These are phyloP conservation scores for Aureobasidium sp. DNA, from an alignment of 2,329 filamentous ascomycete genomes.

Conservation along the genomic window DNA sequence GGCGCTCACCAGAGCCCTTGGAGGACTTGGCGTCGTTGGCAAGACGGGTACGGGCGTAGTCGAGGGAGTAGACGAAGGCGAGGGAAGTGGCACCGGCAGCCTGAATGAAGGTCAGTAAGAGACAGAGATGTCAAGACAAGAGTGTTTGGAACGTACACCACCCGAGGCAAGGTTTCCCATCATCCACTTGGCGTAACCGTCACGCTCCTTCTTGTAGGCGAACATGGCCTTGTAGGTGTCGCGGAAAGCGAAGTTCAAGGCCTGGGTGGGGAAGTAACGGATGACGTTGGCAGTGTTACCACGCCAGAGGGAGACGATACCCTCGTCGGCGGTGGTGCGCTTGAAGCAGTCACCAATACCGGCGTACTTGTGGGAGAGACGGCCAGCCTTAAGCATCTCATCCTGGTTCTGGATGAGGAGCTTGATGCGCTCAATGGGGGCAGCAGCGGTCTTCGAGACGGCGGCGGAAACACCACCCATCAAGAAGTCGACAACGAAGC, in stretches of 20 bases:
- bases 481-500: constrained; percentile 97
- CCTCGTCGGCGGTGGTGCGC: constrained; percentile 83
- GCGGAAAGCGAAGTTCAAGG: constrained; percentile 99
- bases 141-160: constrained; percentile 64
- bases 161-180: constrained; percentile 98
- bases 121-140: neutral
- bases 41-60: constrained; percentile 99
- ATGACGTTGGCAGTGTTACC: constrained; percentile 99
- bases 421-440: constrained; percentile 99
- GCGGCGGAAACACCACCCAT: constrained; percentile 99
- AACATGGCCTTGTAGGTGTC: constrained; percentile 99
- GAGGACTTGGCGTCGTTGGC: constrained; percentile 99
- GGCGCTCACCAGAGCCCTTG: constrained; percentile 79
- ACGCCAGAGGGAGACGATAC: constrained; percentile 93
- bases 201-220: constrained; percentile 99
- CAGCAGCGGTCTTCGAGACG: constrained; percentile 99
- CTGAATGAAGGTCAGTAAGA: constrained; percentile 34
- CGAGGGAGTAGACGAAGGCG: constrained; percentile 99
- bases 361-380: constrained; percentile 94
- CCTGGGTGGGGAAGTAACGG: constrained; percentile 99
- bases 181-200: constrained; percentile 99
- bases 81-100: constrained; percentile 99
- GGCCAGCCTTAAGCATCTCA: constrained; percentile 99
- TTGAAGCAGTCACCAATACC: constrained; percentile 94
- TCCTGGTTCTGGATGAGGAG: constrained; percentile 99